A percentile compares a stretch with the other conserved stretches of the same genome.
Evolutionary conservation across 1,139 yeast genomes (phyloP).

Genomic region (Lodderomyces oxycetoniae): DNA sequence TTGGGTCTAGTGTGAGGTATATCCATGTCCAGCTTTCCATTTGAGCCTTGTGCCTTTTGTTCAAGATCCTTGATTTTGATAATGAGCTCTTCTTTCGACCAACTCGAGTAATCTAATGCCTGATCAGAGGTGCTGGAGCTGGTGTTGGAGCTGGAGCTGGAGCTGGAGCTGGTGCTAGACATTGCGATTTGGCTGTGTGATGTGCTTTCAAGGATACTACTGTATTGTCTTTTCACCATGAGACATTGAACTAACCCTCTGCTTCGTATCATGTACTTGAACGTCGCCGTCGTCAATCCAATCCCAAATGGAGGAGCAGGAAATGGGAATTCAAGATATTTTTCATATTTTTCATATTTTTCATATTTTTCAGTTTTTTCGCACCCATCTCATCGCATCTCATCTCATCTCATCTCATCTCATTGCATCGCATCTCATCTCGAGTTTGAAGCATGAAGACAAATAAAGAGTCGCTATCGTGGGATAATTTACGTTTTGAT

Average conservation of each 20-base stretch:
- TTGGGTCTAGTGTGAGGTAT: conserved; percentile 8
- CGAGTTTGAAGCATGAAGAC: conserved; percentile 24
- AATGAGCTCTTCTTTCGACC: conserved; percentile 53
- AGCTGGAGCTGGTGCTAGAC: neutral
- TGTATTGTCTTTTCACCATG: conserved; percentile 5
- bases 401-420: conserved; percentile 1
- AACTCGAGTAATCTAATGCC: conserved; percentile 33
- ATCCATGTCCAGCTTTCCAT: neutral
- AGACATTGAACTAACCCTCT: conserved; percentile 1
- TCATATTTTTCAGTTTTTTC: conserved; percentile 5
- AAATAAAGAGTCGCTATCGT: conserved; percentile 32
- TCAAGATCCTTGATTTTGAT: conserved; percentile 48
- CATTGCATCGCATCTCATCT: conserved; percentile 10
- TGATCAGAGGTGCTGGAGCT: conserved; percentile 1
- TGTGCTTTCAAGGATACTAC: neutral
- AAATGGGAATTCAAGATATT: neutral
- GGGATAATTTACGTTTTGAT: conserved; percentile 33
- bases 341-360: conserved; percentile 4
- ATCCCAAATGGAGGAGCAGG: neutral
- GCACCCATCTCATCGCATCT: conserved; percentile 4
- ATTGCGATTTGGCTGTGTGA: neutral
- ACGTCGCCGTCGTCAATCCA: no score
- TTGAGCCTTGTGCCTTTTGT: neutral
- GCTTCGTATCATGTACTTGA: neutral
- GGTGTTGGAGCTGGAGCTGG: no score